These are phyloP conservation scores for Fusarium praegraminearum DNA, from an alignment of 2,329 filamentous ascomycete genomes.

Conservation along the genomic window DNA sequence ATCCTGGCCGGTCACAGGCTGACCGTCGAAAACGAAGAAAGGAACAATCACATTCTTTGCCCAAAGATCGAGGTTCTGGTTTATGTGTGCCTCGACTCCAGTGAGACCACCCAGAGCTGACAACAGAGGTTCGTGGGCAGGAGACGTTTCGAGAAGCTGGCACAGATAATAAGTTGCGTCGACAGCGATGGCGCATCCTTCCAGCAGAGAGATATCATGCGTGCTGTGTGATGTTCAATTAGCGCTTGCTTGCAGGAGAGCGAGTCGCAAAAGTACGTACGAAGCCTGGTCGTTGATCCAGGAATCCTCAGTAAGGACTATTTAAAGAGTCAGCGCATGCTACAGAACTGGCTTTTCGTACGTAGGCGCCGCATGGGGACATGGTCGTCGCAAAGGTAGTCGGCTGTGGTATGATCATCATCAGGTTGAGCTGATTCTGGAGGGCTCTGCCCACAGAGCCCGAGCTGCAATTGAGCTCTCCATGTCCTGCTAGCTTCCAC, in stretches of 20 bases:
- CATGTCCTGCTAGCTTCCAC: constrained; percentile 10
- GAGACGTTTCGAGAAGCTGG: constrained; percentile 76
- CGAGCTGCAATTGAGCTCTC: constrained; percentile 43
- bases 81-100: constrained; percentile 79
- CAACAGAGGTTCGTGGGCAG: constrained; percentile 86
- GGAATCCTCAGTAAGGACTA: constrained; percentile 56
- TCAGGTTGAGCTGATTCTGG: constrained; percentile 4
- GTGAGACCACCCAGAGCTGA: constrained; percentile 91
- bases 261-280: constrained; percentile 45
- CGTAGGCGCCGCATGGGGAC: constrained; percentile 13
- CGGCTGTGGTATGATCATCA: constrained; percentile 10
- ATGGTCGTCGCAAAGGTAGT: constrained; percentile 10
- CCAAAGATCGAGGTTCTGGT: constrained; percentile 80
- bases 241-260: constrained; percentile 30
- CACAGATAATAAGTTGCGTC: constrained; percentile 92
- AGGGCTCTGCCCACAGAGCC: constrained; percentile 24
- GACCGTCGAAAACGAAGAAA: constrained; percentile 91
- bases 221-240: constrained; percentile 56
- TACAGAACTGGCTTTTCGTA: background rate
- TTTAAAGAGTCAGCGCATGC: constrained; percentile 37
- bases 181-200: constrained; percentile 81
- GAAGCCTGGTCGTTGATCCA: constrained; percentile 56
- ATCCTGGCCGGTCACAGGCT: constrained; percentile 82
- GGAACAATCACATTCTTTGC: constrained; percentile 77
- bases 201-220: constrained; percentile 76